phyloP scores from a whole-genome alignment of 768 basidiomycete genomes.

The Mycena latifolia region DNA sequence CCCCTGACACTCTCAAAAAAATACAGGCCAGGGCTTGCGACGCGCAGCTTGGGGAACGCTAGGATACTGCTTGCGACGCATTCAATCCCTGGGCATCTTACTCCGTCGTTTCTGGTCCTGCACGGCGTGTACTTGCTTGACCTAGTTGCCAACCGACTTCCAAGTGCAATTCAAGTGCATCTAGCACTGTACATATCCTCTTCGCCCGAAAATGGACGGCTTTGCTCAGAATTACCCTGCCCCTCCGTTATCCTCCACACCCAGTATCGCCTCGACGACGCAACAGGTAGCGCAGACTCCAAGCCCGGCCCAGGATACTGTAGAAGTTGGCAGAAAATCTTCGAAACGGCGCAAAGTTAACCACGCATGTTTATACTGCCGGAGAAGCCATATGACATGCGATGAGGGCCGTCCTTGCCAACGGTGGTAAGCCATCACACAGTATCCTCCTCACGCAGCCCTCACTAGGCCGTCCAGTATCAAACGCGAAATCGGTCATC shows the following conservation, averaged over 20 bases:
- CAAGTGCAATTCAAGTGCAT: too few species aligned
- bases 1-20: not conserved
- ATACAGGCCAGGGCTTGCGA: not conserved
- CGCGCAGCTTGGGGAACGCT: not conserved
- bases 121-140: not conserved
- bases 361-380: slow-evolving; percentile 94
- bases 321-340: slow-evolving; percentile 61
- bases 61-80: not conserved
- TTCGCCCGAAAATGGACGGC: slow-evolving; percentile 33
- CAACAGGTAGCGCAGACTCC: not conserved
- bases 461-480: slow-evolving; percentile 64
- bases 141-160: not conserved
- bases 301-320: slow-evolving; percentile 40
- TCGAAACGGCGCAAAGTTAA: slow-evolving; percentile 88
- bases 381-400: slow-evolving; percentile 93
- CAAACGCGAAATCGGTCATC: slow-evolving; percentile 95
- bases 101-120: not conserved
- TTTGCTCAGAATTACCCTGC: slow-evolving; percentile 29
- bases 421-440: slow-evolving; percentile 76
- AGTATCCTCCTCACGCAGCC: slow-evolving; percentile 1
- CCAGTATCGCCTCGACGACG: not conserved
- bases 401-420: slow-evolving; percentile 93
- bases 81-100: not conserved
- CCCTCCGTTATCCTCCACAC: slow-evolving; percentile 9
- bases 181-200: too few species aligned